Conservation (phyloP, 176 grass and related monocot genomes). For the Zizania latifolia region DNA sequence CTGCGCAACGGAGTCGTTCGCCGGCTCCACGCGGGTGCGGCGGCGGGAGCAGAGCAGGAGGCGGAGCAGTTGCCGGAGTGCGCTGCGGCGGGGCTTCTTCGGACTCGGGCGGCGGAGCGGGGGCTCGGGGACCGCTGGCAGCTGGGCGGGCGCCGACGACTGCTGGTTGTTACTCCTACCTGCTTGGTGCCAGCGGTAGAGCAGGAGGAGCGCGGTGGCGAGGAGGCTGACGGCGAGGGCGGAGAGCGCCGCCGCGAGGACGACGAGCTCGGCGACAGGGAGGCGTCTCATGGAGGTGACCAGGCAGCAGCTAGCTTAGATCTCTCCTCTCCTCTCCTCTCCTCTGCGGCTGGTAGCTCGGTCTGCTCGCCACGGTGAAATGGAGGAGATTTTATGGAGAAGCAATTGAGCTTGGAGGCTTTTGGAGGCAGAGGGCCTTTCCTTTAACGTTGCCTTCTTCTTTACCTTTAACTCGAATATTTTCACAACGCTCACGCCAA, state of each 20-base stretch:
- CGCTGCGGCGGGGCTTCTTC: neutral
- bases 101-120: neutral
- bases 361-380: no score
- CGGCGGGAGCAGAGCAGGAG: neutral
- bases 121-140: neutral
- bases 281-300: neutral
- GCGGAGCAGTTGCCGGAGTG: neutral
- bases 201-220: neutral
- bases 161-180: neutral
- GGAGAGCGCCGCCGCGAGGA: neutral
- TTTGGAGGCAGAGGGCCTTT: no score
- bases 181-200: neutral
- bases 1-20: neutral
- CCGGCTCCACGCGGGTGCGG: conserved; percentile 31
- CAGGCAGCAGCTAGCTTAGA: neutral
- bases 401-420: no score
- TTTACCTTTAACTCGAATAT: no score
- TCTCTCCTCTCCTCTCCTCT: no score
- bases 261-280: neutral
- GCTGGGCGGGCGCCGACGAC: neutral
- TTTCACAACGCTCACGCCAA: no score
- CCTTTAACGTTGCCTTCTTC: no score
- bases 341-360: no score
- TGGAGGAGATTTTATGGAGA: no score
- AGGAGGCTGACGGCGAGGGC: neutral